Evolutionary conservation across 768 basidiomycete genomes (phyloP).

Genomic region (Phaffia tasmanica): DNA sequence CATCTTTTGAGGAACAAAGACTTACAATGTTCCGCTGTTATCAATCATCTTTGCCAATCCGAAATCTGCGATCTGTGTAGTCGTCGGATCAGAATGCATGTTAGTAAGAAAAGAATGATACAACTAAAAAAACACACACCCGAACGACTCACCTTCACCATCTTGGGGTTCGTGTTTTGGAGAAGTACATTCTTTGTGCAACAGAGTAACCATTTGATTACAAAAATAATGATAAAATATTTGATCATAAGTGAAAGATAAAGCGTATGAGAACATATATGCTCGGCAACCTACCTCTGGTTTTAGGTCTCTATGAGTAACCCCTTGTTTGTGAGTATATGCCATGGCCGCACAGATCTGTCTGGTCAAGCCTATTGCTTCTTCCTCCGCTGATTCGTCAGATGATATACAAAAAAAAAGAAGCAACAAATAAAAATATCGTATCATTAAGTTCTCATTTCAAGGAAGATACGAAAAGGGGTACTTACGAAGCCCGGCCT

Average conservation of each 20-base stretch:
- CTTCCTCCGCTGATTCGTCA: conserved; percentile 35
- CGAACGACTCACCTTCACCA: neutral
- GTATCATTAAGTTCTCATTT: conserved; percentile 39
- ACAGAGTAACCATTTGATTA: conserved; percentile 12
- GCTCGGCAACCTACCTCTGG: conserved; percentile 41
- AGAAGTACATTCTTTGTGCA: conserved; percentile 30
- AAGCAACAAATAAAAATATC: conserved; percentile 34
- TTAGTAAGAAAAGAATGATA: conserved; percentile 70
- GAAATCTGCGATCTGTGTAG: conserved; percentile 87
- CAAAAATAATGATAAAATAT: neutral
- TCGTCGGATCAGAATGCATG: conserved; percentile 45
- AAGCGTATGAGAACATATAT: too few species aligned
- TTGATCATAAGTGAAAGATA: neutral
- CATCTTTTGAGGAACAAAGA: conserved; percentile 12
- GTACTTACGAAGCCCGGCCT: conserved; percentile 10
- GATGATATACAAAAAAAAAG: neutral
- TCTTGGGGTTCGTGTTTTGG: conserved; percentile 20
- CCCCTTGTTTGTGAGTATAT: conserved; percentile 45
- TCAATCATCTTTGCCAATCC: conserved; percentile 89
- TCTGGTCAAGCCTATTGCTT: conserved; percentile 58
- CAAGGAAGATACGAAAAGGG: too few species aligned
- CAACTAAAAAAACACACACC: conserved; percentile 32
- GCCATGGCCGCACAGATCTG: conserved; percentile 63
- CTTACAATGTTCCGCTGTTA: conserved; percentile 65
- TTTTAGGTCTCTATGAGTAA: conserved; percentile 89